Conservation (phyloP, 2,329 filamentous ascomycete species). For the Talaromyces albobiverticillius region DNA sequence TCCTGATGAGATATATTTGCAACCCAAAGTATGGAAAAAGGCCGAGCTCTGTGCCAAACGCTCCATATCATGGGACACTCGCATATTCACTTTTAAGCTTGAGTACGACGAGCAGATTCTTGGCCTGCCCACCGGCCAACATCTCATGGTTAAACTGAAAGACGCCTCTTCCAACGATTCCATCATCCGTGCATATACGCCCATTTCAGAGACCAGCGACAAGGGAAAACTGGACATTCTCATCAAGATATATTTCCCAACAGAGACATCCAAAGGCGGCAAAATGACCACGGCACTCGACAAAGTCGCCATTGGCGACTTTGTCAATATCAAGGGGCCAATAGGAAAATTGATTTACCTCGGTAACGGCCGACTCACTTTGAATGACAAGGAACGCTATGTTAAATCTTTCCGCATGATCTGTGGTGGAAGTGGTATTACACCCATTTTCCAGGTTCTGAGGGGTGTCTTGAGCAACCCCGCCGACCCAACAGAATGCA, state of each 20-base stretch:
- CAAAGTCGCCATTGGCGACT: conserved; percentile 65
- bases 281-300: conserved; percentile 82
- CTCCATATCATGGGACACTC: conserved; percentile 72
- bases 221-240: conserved; percentile 69
- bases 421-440: conserved; percentile 84
- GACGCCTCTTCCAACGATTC: conserved; percentile 60
- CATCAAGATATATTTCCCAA: conserved; percentile 76
- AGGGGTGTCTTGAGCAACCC: conserved; percentile 67
- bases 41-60: conserved; percentile 66
- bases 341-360: conserved; percentile 82
- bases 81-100: conserved; percentile 76
- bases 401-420: conserved; percentile 79
- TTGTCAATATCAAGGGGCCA: conserved; percentile 82
- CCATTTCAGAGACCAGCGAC: conserved; percentile 64
- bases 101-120: conserved; percentile 67
- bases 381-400: conserved; percentile 56
- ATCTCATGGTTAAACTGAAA: conserved; percentile 77
- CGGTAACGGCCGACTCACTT: conserved; percentile 60
- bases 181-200: conserved; percentile 85
- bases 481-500: conserved; percentile 63
- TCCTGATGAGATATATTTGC: conserved; percentile 62
- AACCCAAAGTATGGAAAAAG: conserved; percentile 70
- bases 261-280: conserved; percentile 59
- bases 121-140: conserved; percentile 80
- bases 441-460: conserved; percentile 84